Evolutionary conservation across 257 asterid genomes (phyloP), one percentile per base, ranked within the genome.

Genomic region (Solanum pinnatisectum): DNA sequence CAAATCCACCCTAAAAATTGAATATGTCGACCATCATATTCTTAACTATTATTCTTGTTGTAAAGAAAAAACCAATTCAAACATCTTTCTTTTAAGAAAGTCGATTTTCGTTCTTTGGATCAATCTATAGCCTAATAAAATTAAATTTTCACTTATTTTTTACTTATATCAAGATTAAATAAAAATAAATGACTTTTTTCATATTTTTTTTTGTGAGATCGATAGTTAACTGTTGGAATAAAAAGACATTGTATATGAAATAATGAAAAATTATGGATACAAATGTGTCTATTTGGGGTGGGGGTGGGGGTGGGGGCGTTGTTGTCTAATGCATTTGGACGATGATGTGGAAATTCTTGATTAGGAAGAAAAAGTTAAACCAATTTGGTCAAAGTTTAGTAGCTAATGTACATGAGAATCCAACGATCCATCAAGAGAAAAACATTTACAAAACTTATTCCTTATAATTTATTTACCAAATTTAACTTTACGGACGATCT

Each of bases 331-430:
- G 46, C 2, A 35, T 20, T 88, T 44, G 59, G 72, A 77, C 87
- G 68, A 81, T 59, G 8, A 20, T 67, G 49, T 16, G 59, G 79
- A 85, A 85, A 65, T 73, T 88, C 82, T 84, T 84, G 25, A 52
- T 37, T 25, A 20, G 84, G 76, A 83, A 83, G 89, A 36, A 81
- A 85, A 39, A 30, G 85, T 10, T 59, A 37, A 4, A 22, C 59
- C 30, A 27, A 52, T 63, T 85, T 85, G 88, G 88, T 88, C 90
- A 85, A 88, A 88, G 77, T 85, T 85, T 78, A 37, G 83, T 67
- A 8, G 79, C 33, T 85, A 78, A 72, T 30, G 52, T 70, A 59
- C 32, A 23, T 76, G 74, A 85, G 88, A 77, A 88, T 85, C 87
- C 90, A 77, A 85, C 27, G 88, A 88, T 40, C 23, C 72, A 88